These are phyloP conservation scores for Hamamelis virginiana DNA, from an alignment of 164 flowering plant species.

Conservation along the genomic window DNA sequence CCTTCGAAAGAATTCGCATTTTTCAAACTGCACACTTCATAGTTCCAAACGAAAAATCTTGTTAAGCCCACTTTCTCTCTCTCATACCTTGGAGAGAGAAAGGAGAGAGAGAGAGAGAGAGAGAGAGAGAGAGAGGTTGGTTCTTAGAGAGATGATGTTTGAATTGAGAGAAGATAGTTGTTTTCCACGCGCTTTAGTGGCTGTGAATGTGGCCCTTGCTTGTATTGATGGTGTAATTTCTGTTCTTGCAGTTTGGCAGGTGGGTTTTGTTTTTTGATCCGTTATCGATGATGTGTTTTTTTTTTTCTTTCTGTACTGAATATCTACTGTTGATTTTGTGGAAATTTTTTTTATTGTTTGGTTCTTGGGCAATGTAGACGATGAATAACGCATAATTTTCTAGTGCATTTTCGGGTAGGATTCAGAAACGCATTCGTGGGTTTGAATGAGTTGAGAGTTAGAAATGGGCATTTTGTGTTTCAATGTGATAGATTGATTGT, in stretches of 20 bases:
- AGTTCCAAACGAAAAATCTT: background rate
- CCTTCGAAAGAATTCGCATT: slow-evolving; percentile 1
- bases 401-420: too few relatives aligned
- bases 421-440: too few relatives aligned
- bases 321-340: background rate
- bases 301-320: background rate
- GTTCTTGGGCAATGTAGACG: background rate
- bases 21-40: slow-evolving; percentile 1
- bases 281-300: background rate
- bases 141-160: slow-evolving; percentile 6
- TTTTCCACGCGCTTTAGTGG: slow-evolving; percentile 25
- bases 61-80: background rate
- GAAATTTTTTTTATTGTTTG: background rate
- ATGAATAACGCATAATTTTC: too few relatives aligned
- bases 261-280: background rate
- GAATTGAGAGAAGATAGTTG: slow-evolving; percentile 25
- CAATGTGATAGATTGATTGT: background rate
- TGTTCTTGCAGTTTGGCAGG: slow-evolving; percentile 34
- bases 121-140: background rate
- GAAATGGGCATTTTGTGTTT: too few relatives aligned
- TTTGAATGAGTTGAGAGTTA: too few relatives aligned
- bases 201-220: slow-evolving; percentile 41
- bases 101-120: slow-evolving; percentile 4
- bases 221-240: slow-evolving; percentile 41
- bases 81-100: background rate